Percentiles rank a stretch among this genome's conserved stretches.
These are phyloP conservation scores for Parathielavia appendiculata DNA, from an alignment of 495 filamentous ascomycete genomes.

Conservation along the genomic window DNA sequence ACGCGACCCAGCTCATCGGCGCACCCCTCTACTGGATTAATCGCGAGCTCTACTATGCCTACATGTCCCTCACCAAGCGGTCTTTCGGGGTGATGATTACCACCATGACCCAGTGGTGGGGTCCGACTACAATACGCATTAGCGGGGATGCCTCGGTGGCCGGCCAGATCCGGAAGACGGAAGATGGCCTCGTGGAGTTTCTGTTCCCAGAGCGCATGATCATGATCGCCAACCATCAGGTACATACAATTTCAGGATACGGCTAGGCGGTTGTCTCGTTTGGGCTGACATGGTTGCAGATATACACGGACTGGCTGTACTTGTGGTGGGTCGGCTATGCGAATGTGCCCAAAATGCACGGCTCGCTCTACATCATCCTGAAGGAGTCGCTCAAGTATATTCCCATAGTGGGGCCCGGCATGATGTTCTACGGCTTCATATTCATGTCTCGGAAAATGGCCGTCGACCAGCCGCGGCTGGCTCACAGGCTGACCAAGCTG, in stretches of 20 bases:
- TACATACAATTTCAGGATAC: slow-evolving; percentile 21
- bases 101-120: slow-evolving; percentile 78
- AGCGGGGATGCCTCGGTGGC: slow-evolving; percentile 70
- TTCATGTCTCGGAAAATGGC: slow-evolving; percentile 80
- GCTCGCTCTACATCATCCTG: slow-evolving; percentile 79
- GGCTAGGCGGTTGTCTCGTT: slow-evolving; percentile 9
- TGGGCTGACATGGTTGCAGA: slow-evolving; percentile 23
- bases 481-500: slow-evolving; percentile 63
- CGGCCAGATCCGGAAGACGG: slow-evolving; percentile 58
- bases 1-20: slow-evolving; percentile 61
- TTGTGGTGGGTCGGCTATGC: slow-evolving; percentile 85
- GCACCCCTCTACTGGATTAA: slow-evolving; percentile 64
- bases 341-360: slow-evolving; percentile 60
- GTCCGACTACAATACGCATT: slow-evolving; percentile 67
- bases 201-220: slow-evolving; percentile 71
- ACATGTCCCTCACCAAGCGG: slow-evolving; percentile 73
- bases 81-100: slow-evolving; percentile 68
- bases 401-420: slow-evolving; percentile 69
- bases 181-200: slow-evolving; percentile 64
- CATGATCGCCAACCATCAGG: slow-evolving; percentile 82
- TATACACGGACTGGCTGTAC: slow-evolving; percentile 87
- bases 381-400: slow-evolving; percentile 77
- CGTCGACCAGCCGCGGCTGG: slow-evolving; percentile 65
- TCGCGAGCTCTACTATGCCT: slow-evolving; percentile 66
- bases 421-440: slow-evolving; percentile 79